Evolutionary conservation across 768 basidiomycete genomes (phyloP), one percentile per base, ranked within the genome.

Genomic region (Xanthoconium purpureum): DNA sequence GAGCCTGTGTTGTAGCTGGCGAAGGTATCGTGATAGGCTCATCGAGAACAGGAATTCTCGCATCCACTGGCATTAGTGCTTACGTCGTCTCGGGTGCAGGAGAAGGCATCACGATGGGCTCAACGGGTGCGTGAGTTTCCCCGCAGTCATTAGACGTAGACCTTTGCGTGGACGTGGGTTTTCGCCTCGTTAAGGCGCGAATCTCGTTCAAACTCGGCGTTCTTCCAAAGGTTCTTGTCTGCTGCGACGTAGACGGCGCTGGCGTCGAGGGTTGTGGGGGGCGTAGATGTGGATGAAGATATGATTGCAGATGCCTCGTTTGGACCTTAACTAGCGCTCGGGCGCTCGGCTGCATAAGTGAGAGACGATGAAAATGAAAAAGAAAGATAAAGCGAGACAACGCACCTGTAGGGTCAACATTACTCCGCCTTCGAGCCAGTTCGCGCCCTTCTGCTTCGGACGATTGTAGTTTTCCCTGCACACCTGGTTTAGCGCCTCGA

Each of bases 401-500:
- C 51, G 37, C 18, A 64, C 65, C 37, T 0, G 32, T 7, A 3
- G 6, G 11, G 30, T 48, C 42, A 12, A 17, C 43, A 9, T 0
- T 17, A 33, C 10, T 38, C 10, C 20, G 52, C 36, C 36, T 53
- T 50, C 33, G 48, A 40, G 43, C 38, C 6, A 46, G 45, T 11
- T 37, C 39, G 20, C 52, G 52, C 44, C 54, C 52, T 35, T 37
- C 50, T 24, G 24, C 24, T 24, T 30, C 32, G 6, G n/a, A 4
- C 3, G 45, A 45, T 17, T 59, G 45, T 2, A 60, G 17, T 10
- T 32, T n/a, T 45, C 38, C 30, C 45, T 55, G 11, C 69, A 62
- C n/a, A 67, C 36, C 5, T 47, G 49, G 28, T 71, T 70, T 28
- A 70, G 56, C 18, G 28, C 50, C 1, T 71, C 68, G 5, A 55